Base-by-base conservation (phyloP, 495 filamentous ascomycete genomes). In the Aspergillus cavernicola region DNA sequence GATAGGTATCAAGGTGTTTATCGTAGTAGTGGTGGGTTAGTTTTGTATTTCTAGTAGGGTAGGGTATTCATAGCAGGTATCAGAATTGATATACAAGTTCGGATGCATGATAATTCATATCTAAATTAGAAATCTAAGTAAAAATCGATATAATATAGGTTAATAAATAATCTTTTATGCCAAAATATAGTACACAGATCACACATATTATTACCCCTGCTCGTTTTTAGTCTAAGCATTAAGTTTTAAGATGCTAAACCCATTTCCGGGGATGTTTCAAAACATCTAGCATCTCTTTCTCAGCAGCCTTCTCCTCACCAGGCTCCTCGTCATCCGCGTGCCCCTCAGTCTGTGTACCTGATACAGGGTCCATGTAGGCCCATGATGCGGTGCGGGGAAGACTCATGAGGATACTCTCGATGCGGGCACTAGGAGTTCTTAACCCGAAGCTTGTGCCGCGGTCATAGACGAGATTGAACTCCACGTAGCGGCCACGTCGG, bases 401-500 rank as follows among this genome's bases (percentile, higher is more conserved):
- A 74, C 89, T 96, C 92, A 99, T 97, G 57, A 99, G 70, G 50
- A 99, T 97, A 72, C 90, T 95, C 75, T 98, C 93, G 6, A 99
- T 81, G 50, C 93, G 80, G 9, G 91, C 87, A 54, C 89, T 89
- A 3, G 93, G 95, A 0, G 95, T 96, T 58, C 90, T 92, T 50
- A 99, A 72, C 0, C 93, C 93, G 67, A 99, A 99, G 42, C 87
- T 86, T 6, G 93, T 99, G 11, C 93, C 93, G 23, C 93, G 84
- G 74, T 99, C 93, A 72, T 99, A 90, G 41, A 99, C 88, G 15
- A 99, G 80, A 71, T 99, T 99, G 71, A 99, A 99, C 68, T 99
- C 93, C 22, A 99, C 95, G 69, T 99, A 99, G 59, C 87, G 76
- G 29, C 95, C 93, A 43, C 93, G 79, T 24, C 93, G 80, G 54